Evolutionary conservation across 352 stramenopile species (phyloP).

Genomic region (Lagenidium giganteum): DNA sequence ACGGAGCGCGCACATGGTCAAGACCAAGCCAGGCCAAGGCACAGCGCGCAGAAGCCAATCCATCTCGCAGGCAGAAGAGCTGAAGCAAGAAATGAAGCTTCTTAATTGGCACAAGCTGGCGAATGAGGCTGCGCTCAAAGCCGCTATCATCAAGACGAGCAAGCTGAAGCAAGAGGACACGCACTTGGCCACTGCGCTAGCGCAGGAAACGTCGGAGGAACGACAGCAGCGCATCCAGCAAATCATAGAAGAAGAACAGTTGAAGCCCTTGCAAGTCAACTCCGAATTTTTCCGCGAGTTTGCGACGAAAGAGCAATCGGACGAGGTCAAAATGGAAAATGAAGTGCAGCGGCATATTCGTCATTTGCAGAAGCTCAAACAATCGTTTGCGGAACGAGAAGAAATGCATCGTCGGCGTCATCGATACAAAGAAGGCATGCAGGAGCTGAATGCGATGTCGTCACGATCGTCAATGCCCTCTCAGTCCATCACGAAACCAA

Average conservation of each 20-base stretch:
- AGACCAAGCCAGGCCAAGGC: no score
- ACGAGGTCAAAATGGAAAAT: conserved; percentile 65
- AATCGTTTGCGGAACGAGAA: conserved; percentile 53
- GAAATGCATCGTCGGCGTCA: conserved; percentile 51
- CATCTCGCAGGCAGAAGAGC: no score
- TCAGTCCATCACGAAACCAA: conserved; percentile 20
- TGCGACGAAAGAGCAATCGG: conserved; percentile 58
- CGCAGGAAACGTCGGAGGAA: conserved; percentile 62
- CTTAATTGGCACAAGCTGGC: conserved; percentile 94
- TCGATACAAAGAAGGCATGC: conserved; percentile 60
- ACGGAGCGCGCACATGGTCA: no score
- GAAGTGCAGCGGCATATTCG: conserved; percentile 87
- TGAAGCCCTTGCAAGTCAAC: conserved; percentile 87
- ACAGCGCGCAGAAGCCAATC: no score
- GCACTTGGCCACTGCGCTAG: conserved; percentile 34
- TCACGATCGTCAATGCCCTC: no score
- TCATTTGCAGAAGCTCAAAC: conserved; percentile 77
- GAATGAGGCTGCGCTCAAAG: conserved; percentile 91
- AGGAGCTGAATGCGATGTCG: conserved; percentile 29
- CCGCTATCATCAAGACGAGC: conserved; percentile 85
- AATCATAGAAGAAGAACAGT: conserved; percentile 90
- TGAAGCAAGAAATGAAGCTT: conserved; percentile 91
- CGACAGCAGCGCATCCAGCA: conserved; percentile 86
- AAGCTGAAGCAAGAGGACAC: conserved; percentile 77
- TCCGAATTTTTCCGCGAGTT: conserved; percentile 86